Base-by-base conservation (phyloP, 1,139 yeast species). In the Arxiozyma slooffiae region DNA sequence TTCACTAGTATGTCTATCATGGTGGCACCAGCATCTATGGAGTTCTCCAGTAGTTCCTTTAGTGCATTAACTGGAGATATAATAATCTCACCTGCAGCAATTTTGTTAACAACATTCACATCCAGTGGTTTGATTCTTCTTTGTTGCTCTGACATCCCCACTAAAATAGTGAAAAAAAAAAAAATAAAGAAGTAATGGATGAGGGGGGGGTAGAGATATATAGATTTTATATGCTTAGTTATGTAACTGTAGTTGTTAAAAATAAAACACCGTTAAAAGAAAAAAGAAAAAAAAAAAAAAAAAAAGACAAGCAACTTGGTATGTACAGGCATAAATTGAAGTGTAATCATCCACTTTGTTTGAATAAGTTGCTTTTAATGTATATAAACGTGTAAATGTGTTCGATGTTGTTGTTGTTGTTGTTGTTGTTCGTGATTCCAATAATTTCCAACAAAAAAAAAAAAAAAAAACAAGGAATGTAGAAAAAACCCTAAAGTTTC, bases 1-100 rank as follows among this genome's bases (percentile, higher is more conserved):
- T 84, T 84, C 11, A 82, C 76, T 18, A 78, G 67, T 1, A 90
- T 73, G 36, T 75, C 80, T n/a, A 90, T 74, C n/a, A 71, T 62
- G 0, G 79, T 69, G 14, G 94, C 78, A 0, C 76, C 74, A 0
- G 96, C 90, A 64, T 89, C 96, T 1, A 88, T 70, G 16, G 90
- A 74, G 68, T 89, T 89, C 62, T 86, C 94, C 47, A 90, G 66
- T 63, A 90, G 69, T 61, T 87, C 96, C 57, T 82, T 79, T 22
- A 87, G 67, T 0, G 87, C 95, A 52, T 92, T 92, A 2, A 94
- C 86, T 0, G 98, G 98, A 7, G 90, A 94, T 38, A 90, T 78
- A 53, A 94, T 87, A 69, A 94, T 88, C 69, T 94, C 98, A 0
- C 98, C 98, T 1, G 99, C 98, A 0, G 99, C 98, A 30, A 94